Percentiles rank a stretch among this genome's conserved stretches.
Conservation (phyloP, 2,329 filamentous ascomycete genomes). For the Colletotrichum camelliae region DNA sequence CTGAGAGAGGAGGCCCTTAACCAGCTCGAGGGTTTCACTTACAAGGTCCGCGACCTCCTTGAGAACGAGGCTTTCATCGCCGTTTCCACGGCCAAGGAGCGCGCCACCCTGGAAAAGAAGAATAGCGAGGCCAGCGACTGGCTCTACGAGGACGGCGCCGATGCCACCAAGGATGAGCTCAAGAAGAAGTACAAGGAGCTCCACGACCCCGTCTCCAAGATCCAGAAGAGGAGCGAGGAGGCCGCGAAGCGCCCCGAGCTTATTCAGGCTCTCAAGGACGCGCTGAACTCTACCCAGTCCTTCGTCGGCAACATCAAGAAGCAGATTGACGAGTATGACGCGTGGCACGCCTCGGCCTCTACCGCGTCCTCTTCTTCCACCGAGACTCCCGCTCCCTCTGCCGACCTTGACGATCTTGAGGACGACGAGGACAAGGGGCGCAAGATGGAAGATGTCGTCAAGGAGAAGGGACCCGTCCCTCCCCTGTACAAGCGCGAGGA, state of each 20-base stretch:
- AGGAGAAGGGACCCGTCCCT: conserved; percentile 59
- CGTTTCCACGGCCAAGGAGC: conserved; percentile 72
- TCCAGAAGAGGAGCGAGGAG: conserved; percentile 79
- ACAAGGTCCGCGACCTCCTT: conserved; percentile 83
- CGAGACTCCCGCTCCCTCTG: conserved; percentile 48
- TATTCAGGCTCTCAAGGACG: conserved; percentile 69
- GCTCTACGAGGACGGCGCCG: conserved; percentile 85
- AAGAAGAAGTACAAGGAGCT: conserved; percentile 79
- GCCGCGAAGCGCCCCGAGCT: conserved; percentile 72
- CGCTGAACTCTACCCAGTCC: conserved; percentile 74
- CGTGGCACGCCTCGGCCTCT: conserved; percentile 58
- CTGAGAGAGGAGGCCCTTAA: conserved; percentile 88
- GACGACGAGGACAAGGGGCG: conserved; percentile 61
- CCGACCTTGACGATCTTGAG: conserved; percentile 77
- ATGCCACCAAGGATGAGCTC: conserved; percentile 77
- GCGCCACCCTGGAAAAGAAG: conserved; percentile 69
- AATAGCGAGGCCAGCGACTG: conserved; percentile 79
- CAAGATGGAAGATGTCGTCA: conserved; percentile 48
- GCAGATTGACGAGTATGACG: conserved; percentile 73
- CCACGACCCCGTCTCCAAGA: conserved; percentile 77
- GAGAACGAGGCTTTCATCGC: conserved; percentile 77
- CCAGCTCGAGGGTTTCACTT: conserved; percentile 91
- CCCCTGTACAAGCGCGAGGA: conserved; percentile 78
- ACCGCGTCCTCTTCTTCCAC: conserved; percentile 49
- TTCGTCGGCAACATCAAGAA: conserved; percentile 73